Percentiles rank a stretch among this genome's conserved stretches.
phyloP scores from a whole-genome alignment of 257 asterid genomes.

The Solanum etuberosum region DNA sequence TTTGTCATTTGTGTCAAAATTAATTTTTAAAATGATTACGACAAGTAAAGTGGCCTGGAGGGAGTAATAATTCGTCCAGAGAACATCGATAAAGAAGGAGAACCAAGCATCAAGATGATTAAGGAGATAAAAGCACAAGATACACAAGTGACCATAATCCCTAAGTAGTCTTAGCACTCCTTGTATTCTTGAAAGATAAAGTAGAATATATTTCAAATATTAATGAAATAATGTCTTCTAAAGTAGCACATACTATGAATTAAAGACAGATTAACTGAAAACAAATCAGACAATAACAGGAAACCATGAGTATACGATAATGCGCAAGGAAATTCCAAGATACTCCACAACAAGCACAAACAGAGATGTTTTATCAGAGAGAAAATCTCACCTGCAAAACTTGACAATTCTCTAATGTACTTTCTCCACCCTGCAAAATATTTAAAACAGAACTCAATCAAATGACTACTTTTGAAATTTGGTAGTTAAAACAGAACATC shows the following conservation, averaged over 20 bases:
- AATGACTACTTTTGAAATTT: background rate
- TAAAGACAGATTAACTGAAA: background rate
- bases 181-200: background rate
- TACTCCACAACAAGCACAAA: background rate
- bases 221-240: background rate
- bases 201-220: background rate
- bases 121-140: background rate
- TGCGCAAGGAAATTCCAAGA: background rate
- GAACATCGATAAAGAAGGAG: background rate
- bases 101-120: background rate
- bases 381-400: slow-evolving; percentile 37
- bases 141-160: background rate
- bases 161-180: background rate
- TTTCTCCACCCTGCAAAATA: slow-evolving; percentile 55
- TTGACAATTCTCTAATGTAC: slow-evolving; percentile 91
- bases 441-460: background rate
- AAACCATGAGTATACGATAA: background rate
- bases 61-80: background rate
- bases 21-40: too few species aligned
- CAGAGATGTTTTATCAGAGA: background rate
- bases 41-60: too few species aligned
- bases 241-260: background rate
- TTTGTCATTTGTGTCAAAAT: too few species aligned
- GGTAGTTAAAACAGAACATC: background rate
- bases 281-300: background rate